Evolutionary conservation across 495 filamentous ascomycete genomes (phyloP), one percentile per base, ranked within the genome.

Genomic region (Penicillium simplicissimum): DNA sequence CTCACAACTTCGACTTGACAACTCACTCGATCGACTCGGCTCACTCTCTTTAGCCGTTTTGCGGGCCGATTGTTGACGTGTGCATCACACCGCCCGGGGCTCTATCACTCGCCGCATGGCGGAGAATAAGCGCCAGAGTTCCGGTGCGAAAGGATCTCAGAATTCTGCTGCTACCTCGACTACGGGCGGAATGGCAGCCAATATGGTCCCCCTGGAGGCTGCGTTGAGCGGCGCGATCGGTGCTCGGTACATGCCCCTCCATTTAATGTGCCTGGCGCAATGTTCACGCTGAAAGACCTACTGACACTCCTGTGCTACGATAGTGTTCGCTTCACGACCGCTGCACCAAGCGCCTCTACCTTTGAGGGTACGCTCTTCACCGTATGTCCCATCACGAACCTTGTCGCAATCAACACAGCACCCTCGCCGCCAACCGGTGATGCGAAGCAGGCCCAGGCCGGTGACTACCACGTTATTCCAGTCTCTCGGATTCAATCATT

Each of bases 311-410:
- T 9, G 7, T 31, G 53, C 60, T 38, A 31, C 42, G 23, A 36
- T 65, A 90, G 88, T 45, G 77, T 91, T 60, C 85, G 82, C 63
- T 70, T 90, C 63, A 84, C 79, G 35, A 88, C 85, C 38, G 80
- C 81, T 35, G 75, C 82, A 28, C 75, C 82, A 40, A 76, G 74
- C 35, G 74, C 67, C 37, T 69, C 75, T 55, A 85, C 76, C 34
- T 72, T 85, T 55, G 86, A 89, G 71, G 88, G 88, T 58, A 85
- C 78, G 15, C 79, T 91, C 52, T 89, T 85, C 71, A 87, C 88
- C n/a, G 84, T 84, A 55, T 86, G 84, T 68, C 84, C 87, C 36
- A 78, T 85, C 68, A 87, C 86, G 55, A 87, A 87, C 72, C 80
- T 88, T 21, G 76, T 91, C 58, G 82, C 85, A 11, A 79, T 90